Evolutionary conservation across 352 stramenopile genomes (phyloP).

Genomic region (Phytopythium mirpurense): DNA sequence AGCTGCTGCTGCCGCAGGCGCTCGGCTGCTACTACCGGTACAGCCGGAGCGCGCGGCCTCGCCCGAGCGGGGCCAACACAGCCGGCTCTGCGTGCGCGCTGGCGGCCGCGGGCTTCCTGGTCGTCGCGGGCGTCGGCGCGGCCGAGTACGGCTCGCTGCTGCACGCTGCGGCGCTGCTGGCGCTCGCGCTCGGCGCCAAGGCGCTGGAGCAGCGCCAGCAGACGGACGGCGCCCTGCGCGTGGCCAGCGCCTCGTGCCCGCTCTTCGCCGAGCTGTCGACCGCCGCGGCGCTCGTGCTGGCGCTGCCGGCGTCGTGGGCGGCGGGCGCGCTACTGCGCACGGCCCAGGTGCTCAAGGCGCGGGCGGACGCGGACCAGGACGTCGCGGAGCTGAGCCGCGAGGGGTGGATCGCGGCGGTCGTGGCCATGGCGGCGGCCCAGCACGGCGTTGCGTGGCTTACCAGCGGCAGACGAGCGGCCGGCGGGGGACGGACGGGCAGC

Average conservation of each 20-base stretch:
- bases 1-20: slow-evolving; percentile 43
- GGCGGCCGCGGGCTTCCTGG: slow-evolving; percentile 36
- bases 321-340: slow-evolving; percentile 20
- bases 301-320: slow-evolving; percentile 25
- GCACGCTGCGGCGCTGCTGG: slow-evolving; percentile 45
- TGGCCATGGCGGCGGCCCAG: slow-evolving; percentile 8
- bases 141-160: slow-evolving; percentile 65
- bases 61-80: slow-evolving; percentile 4
- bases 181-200: slow-evolving; percentile 33
- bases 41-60: background rate
- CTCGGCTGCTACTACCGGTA: slow-evolving; percentile 13
- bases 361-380: slow-evolving; percentile 12
- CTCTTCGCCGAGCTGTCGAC: slow-evolving; percentile 40
- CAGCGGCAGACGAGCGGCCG: background rate
- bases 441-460: background rate
- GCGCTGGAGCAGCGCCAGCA: slow-evolving; percentile 11
- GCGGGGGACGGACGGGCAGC: background rate
- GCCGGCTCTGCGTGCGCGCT: slow-evolving; percentile 10
- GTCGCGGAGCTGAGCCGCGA: background rate
- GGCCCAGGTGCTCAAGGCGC: slow-evolving; percentile 21
- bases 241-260: slow-evolving; percentile 19
- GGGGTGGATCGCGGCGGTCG: slow-evolving; percentile 7
- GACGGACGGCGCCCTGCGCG: slow-evolving; percentile 13
- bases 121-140: slow-evolving; percentile 53
- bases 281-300: slow-evolving; percentile 21